Percentiles rank a stretch among this genome's conserved stretches.
phyloP scores from a whole-genome alignment of 2,329 filamentous ascomycete species.

The Colletotrichum sp. region DNA sequence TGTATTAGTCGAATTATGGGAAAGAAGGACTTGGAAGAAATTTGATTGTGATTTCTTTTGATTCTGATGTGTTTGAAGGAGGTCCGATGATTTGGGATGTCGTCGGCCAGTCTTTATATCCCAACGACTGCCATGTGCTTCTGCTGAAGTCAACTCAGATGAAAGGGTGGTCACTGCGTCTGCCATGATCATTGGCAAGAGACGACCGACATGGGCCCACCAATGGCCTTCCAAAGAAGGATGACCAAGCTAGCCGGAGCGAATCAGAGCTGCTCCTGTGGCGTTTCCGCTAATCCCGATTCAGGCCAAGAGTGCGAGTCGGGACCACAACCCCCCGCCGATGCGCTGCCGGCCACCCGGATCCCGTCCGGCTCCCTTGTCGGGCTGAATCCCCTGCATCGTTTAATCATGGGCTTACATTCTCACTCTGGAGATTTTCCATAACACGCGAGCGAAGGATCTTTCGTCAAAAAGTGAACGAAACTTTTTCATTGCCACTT shows the following conservation, averaged over 20 bases:
- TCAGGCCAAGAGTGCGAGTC: slow-evolving; percentile 21
- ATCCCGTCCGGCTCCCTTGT: not conserved
- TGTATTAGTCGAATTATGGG: not conserved
- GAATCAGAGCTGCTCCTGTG: not conserved
- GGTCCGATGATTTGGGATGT: not conserved
- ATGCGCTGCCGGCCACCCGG: not conserved
- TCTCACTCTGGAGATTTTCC: not conserved
- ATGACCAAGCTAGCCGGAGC: not conserved
- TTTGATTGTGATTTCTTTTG: not conserved
- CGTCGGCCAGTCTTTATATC: not conserved
- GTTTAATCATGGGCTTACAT: not conserved
- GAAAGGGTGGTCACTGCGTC: not conserved
- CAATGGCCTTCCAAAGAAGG: not conserved
- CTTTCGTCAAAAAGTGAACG: not conserved
- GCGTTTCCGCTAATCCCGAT: slow-evolving; percentile 9
- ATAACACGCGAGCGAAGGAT: not conserved
- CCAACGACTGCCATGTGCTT: not conserved
- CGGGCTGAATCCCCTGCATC: not conserved
- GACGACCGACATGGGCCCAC: not conserved
- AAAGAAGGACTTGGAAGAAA: not conserved
- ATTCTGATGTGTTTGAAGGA: not conserved
- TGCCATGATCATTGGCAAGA: not conserved
- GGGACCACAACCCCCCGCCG: not conserved
- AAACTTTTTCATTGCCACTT: not conserved
- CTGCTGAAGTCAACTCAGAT: not conserved